These are phyloP conservation scores for Yamadazyma mexicana DNA, from an alignment of 1,139 yeast species.

Conservation along the genomic window DNA sequence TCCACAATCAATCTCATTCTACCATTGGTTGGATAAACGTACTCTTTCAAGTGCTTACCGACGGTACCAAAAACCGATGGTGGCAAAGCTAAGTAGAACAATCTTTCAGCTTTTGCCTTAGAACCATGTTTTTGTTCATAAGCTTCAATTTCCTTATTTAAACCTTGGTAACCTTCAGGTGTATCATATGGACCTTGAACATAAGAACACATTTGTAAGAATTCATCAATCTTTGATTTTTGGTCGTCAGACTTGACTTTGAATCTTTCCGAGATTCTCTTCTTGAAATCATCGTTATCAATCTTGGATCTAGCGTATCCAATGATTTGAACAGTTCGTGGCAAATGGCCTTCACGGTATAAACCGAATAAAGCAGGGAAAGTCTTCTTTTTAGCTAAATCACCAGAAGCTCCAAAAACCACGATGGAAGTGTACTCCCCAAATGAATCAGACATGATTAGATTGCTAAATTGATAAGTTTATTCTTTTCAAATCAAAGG, in stretches of 20 bases:
- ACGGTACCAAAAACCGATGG: slow-evolving; percentile 88
- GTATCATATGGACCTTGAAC: slow-evolving; percentile 78
- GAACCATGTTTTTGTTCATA: slow-evolving; percentile 54
- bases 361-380: slow-evolving; percentile 78
- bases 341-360: slow-evolving; percentile 75
- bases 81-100: slow-evolving; percentile 92
- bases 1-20: slow-evolving; percentile 84
- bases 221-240: slow-evolving; percentile 54
- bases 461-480: background rate
- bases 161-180: slow-evolving; percentile 65
- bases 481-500: background rate
- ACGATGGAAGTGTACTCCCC: slow-evolving; percentile 70
- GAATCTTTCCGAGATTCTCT: slow-evolving; percentile 65
- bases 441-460: slow-evolving; percentile 31
- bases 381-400: slow-evolving; percentile 94
- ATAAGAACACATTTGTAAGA: slow-evolving; percentile 65
- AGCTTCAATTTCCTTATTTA: slow-evolving; percentile 54
- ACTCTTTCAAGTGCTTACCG: slow-evolving; percentile 67
- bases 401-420: slow-evolving; percentile 97
- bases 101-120: slow-evolving; percentile 56
- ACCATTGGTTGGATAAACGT: slow-evolving; percentile 69
- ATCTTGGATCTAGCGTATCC: slow-evolving; percentile 91
- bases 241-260: slow-evolving; percentile 52
- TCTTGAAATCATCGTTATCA: slow-evolving; percentile 62
- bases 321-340: slow-evolving; percentile 67